These are phyloP conservation scores for Schrenkiella parvula DNA, from an alignment of 345 rosid genomes.

Conservation along the genomic window DNA sequence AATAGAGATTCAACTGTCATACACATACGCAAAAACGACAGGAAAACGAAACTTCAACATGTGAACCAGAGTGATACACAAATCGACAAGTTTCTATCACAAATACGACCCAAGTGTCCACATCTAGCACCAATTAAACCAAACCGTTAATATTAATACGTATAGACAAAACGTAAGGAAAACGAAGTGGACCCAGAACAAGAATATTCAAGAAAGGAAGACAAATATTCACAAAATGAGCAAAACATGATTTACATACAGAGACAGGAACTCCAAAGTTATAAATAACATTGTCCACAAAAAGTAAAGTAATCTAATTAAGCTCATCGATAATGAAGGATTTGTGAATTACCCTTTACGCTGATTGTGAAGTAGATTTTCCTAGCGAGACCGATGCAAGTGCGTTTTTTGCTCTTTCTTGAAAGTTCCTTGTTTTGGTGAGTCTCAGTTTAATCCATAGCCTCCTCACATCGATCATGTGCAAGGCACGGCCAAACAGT, in stretches of 20 bases:
- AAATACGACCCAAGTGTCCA: slow-evolving; percentile 9
- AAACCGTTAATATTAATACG: not conserved
- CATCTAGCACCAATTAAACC: not conserved
- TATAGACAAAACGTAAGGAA: not conserved
- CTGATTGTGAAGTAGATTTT: slow-evolving; percentile 56
- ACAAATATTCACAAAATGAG: slow-evolving; percentile 24
- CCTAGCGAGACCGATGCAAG: slow-evolving; percentile 86
- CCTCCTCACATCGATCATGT: slow-evolving; percentile 81
- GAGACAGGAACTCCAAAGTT: slow-evolving; percentile 23
- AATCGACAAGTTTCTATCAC: slow-evolving; percentile 16
- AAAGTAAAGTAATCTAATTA: slow-evolving; percentile 19
- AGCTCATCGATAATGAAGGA: not conserved
- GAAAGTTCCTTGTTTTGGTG: slow-evolving; percentile 74
- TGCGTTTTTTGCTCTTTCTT: slow-evolving; percentile 68
- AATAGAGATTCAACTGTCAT: slow-evolving; percentile 13
- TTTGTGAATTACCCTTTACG: slow-evolving; percentile 5
- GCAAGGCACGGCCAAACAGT: slow-evolving; percentile 52
- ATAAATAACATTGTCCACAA: slow-evolving; percentile 14
- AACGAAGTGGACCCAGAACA: slow-evolving; percentile 1
- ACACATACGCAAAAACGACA: slow-evolving; percentile 14
- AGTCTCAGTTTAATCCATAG: slow-evolving; percentile 69
- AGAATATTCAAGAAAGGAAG: not conserved
- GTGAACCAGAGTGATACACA: slow-evolving; percentile 28
- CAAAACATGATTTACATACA: slow-evolving; percentile 49
- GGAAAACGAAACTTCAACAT: not conserved